These are phyloP conservation scores for Ceratobasidium theobromae DNA, from an alignment of 1,284 basidiomycete species.

Conservation along the genomic window DNA sequence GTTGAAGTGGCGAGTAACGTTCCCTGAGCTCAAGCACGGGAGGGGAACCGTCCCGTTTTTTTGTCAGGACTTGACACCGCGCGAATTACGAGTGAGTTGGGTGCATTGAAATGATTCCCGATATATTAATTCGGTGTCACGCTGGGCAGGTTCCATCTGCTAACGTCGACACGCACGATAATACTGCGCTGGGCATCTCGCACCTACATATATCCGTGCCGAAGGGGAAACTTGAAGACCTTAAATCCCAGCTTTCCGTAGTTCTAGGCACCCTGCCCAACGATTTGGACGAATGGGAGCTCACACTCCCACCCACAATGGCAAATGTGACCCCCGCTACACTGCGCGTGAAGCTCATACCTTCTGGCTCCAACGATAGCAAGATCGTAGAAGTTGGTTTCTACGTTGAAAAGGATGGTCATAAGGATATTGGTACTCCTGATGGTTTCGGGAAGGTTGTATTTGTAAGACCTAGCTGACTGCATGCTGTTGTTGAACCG, in stretches of 20 bases:
- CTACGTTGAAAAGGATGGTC: background rate
- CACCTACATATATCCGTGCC: background rate
- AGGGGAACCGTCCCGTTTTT: conserved; percentile 61
- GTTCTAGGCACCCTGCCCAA: background rate
- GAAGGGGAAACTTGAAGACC: background rate
- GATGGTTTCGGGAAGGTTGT: conserved; percentile 17
- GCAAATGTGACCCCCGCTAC: too few species aligned
- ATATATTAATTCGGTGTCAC: background rate
- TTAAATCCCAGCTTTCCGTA: background rate
- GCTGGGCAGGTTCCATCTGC: background rate
- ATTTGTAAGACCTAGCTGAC: conserved; percentile 13
- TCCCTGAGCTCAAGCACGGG: conserved; percentile 40
- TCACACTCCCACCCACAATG: background rate
- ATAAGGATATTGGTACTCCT: background rate
- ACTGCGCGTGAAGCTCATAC: conserved; percentile 1
- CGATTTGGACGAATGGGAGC: conserved; percentile 14
- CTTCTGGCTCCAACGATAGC: background rate
- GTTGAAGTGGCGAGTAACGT: conserved; percentile 59
- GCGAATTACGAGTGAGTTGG: conserved; percentile 58
- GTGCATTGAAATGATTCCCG: background rate
- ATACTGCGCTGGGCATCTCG: background rate
- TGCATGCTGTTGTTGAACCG: too few species aligned
- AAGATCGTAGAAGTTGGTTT: conserved; percentile 6
- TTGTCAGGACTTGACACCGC: conserved; percentile 66
- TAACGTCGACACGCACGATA: background rate